Evolutionary conservation across 2,329 filamentous ascomycete genomes (phyloP).

Genomic region (Fusarium transvaalense): DNA sequence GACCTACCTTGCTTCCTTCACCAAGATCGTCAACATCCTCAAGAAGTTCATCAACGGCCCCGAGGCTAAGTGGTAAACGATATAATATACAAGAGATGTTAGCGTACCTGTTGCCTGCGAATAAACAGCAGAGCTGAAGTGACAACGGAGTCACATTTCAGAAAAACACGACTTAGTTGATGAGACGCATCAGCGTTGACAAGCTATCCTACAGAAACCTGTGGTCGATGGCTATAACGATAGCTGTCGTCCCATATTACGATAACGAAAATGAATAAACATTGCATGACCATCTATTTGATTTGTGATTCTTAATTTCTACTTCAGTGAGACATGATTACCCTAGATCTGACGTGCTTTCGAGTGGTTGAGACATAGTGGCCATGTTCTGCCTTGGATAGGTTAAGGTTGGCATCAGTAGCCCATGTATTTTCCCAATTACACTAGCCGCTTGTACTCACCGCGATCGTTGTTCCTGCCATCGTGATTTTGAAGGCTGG

Average conservation of each 20-base stretch:
- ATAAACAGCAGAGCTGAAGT: constrained; percentile 12
- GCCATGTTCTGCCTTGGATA: neutral
- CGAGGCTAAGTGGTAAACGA: constrained; percentile 68
- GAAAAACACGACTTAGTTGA: constrained; percentile 24
- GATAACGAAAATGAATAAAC: constrained; percentile 38
- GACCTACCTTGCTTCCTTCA: constrained; percentile 80
- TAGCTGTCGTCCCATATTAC: constrained; percentile 17
- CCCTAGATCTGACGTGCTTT: neutral
- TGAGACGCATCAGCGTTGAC: constrained; percentile 17
- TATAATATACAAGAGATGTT: constrained; percentile 12
- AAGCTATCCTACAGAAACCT: constrained; percentile 18
- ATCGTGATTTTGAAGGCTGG: neutral
- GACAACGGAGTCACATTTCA: constrained; percentile 16
- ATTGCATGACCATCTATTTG: constrained; percentile 16
- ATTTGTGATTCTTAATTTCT: neutral
- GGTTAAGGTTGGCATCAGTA: neutral
- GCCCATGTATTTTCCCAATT: neutral
- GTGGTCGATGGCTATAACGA: constrained; percentile 11
- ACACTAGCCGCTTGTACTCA: neutral
- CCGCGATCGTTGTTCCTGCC: neutral
- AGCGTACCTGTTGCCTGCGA: constrained; percentile 3
- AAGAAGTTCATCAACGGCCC: constrained; percentile 68
- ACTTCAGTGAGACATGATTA: neutral
- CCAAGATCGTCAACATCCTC: constrained; percentile 83
- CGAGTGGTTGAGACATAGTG: neutral